Evolutionary conservation across 1,284 basidiomycete species (phyloP), one percentile per base, ranked within the genome.

Genomic region (Agaricales sp.): DNA sequence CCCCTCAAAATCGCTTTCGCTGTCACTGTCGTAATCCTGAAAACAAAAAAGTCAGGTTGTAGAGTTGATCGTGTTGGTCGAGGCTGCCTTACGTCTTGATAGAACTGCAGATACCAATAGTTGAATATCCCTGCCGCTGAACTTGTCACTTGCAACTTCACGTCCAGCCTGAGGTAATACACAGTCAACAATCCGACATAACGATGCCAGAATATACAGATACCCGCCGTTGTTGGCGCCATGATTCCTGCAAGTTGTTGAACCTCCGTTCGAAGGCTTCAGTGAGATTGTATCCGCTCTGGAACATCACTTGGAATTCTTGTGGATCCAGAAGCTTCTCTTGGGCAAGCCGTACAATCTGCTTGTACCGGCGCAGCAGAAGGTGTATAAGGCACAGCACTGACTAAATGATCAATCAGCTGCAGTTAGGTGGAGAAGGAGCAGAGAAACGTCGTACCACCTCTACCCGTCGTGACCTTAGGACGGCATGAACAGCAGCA

Each of bases 211-310:
- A n/a, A n/a, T n/a, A n/a, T n/a, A n/a, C n/a, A n/a, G n/a, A n/a
- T n/a, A n/a, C n/a, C 30, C n/a, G n/a, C 30, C 30, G 8, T 35
- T 64, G 63, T 47, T 62, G 60, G 25, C 58, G 51, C 63, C 63
- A 64, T 14, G 56, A 55, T 45, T 59, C 50, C 12, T 52, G 47
- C 3, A 64, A 54, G 3, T 53, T 55, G 43, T 54, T 51, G 21
- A 62, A 57, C 19, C 63, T 53, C 3, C 53, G 49, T 37, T 57
- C 52, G 39, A 64, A 60, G 2, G 59, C 56, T 14, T 52, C 38
- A 13, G 56, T 55, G 20, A 63, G 46, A 26, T 53, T 59, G 13
- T 54, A 50, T 16, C 60, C 50, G n/a, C 58, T 59, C 16, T 52
- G 51, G 3, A 52, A 53, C 61, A 63, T 62, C 13, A 53, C 51